Percentiles rank a stretch among this genome's conserved stretches.
Evolutionary conservation across 2,329 filamentous ascomycete genomes (phyloP).

Genomic region (Bisporella sp.): DNA sequence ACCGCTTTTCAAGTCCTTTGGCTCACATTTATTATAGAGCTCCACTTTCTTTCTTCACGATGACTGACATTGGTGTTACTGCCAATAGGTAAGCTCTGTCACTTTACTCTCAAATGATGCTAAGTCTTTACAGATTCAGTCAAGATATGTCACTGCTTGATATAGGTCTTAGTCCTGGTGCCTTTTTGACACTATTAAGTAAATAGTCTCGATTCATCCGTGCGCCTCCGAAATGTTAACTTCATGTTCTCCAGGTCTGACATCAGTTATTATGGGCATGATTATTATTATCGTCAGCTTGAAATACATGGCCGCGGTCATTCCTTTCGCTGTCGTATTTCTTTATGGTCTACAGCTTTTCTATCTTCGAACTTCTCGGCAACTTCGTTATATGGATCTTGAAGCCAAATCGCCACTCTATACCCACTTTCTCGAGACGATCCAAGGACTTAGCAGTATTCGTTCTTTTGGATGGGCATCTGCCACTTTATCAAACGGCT

Average conservation of each 20-base stretch:
- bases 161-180: conserved; percentile 1
- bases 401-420: conserved; percentile 35
- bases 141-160: conserved; percentile 13
- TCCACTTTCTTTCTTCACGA: conserved; percentile 8
- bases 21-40: conserved; percentile 5
- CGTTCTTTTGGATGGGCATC: conserved; percentile 31
- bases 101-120: background rate
- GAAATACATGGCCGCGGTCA: conserved; percentile 7
- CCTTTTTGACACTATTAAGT: background rate
- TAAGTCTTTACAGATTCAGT: conserved; percentile 7
- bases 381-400: conserved; percentile 13
- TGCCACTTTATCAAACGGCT: background rate
- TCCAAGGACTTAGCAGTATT: conserved; percentile 35
- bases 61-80: conserved; percentile 8
- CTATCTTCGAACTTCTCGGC: background rate
- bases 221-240: background rate
- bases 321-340: conserved; percentile 6
- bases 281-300: conserved; percentile 5
- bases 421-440: conserved; percentile 37
- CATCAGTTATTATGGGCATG: background rate
- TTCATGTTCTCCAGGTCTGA: background rate
- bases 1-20: background rate
- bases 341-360: background rate
- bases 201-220: background rate
- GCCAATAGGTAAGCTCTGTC: conserved; percentile 3